phyloP scores from a whole-genome alignment of 345 rosid genomes.

The Moringa oleifera region DNA sequence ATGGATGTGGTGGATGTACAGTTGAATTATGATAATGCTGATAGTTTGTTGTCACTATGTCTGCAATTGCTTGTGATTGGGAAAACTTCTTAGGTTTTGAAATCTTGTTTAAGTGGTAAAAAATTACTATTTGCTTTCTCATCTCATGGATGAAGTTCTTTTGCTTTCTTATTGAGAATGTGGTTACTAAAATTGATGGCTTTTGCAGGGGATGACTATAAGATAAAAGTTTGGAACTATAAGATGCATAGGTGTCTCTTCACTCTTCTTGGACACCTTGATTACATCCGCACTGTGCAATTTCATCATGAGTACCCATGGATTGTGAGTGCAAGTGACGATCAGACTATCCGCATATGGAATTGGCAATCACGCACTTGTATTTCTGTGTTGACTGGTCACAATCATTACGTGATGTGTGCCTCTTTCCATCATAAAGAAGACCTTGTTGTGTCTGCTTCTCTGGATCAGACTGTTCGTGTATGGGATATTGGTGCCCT shows the following conservation, averaged over 20 bases:
- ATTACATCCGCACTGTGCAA: conserved; percentile 94
- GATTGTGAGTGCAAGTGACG: conserved; percentile 99
- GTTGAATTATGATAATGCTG: no score
- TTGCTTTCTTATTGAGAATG: neutral
- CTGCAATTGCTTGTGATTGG: neutral
- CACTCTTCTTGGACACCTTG: conserved; percentile 96
- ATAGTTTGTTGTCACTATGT: neutral
- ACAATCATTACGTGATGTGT: conserved; percentile 98
- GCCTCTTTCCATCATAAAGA: conserved; percentile 97
- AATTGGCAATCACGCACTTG: conserved; percentile 99
- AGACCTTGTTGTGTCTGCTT: conserved; percentile 94
- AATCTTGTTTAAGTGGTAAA: neutral
- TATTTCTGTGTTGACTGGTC: conserved; percentile 92
- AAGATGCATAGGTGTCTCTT: conserved; percentile 85
- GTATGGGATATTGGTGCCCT: conserved; percentile 97
- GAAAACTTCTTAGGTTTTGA: neutral
- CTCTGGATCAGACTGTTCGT: conserved; percentile 94
- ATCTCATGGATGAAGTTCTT: neutral
- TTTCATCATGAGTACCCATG: conserved; percentile 97
- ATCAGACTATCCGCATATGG: conserved; percentile 97
- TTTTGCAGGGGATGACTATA: conserved; percentile 88
- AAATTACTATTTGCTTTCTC: neutral
- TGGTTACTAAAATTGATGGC: conserved; percentile 4
- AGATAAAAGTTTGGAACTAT: conserved; percentile 98
- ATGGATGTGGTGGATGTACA: no score